Base-by-base conservation (phyloP, 345 rosid species). In the Rhizophora apiculata region DNA sequence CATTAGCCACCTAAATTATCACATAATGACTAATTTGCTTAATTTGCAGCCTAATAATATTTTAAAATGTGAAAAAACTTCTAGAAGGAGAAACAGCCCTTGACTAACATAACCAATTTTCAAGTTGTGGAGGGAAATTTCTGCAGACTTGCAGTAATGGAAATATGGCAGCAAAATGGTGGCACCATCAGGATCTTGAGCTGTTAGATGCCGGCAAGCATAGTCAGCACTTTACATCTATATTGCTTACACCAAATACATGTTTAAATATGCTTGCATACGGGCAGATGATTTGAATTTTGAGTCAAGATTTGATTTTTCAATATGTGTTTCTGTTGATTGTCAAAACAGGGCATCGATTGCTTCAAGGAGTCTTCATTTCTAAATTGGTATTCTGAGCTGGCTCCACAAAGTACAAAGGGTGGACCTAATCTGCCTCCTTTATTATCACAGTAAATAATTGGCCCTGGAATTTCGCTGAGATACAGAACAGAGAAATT, bases 121-220 rank as follows among this genome's bases (percentile, higher is more conserved):
- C 24, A 24, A 24, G 24, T 24, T 24, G 24, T 24, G 1, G 1
- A 24, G 1, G 1, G 24, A 24, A 24, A 24, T 24, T 24, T 24
- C 24, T 24, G 24, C 24, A 24, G 24, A 24, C 24, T 24, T 24
- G 24, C 1, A 24, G 24, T 24, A 24, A 24, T 24, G 1, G 24
- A 24, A 24, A 24, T 24, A 24, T 24, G 24, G 24, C 24, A 24
- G 24, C 24, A 24, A 24, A 24, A 24, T 24, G 24, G 24, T 24
- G 0, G 24, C 24, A 24, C 24, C 24, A 24, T 24, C 24, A 24
- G 24, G 24, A 24, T 24, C 24, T 24, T 24, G 98, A 94, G 96
- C 97, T 43, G 82, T 86, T 55, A 83, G 76, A 84, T 88, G 98
- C 79, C 82, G 88, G 63, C 93, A 84, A 73, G 88, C 93, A 60